These are phyloP conservation scores for Flueggea neowawraea DNA, from an alignment of 441 rosid genomes.

Conservation along the genomic window DNA sequence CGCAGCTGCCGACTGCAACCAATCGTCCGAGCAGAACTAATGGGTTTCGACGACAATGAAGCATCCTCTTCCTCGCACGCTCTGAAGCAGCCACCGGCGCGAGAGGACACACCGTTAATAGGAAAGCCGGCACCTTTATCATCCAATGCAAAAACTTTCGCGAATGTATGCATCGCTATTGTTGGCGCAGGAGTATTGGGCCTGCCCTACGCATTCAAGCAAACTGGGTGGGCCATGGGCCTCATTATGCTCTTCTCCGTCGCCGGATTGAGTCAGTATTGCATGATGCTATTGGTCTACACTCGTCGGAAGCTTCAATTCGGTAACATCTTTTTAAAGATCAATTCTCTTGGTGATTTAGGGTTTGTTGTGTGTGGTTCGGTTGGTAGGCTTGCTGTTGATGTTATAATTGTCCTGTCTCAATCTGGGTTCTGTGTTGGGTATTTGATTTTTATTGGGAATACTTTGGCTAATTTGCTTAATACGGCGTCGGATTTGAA, in stretches of 20 bases:
- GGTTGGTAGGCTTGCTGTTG: conserved; percentile 51
- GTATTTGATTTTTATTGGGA: conserved; percentile 42
- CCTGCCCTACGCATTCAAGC: conserved; percentile 79
- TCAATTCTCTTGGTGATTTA: conserved; percentile 71
- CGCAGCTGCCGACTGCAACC: too few species aligned
- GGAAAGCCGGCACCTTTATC: conserved; percentile 36
- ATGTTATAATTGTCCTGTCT: conserved; percentile 50
- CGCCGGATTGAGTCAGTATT: conserved; percentile 46
- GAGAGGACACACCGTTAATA: conserved; percentile 66
- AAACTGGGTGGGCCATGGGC: conserved; percentile 77
- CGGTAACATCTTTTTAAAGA: conserved; percentile 26
- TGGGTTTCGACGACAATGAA: conserved; percentile 33
- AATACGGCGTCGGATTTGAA: neutral
- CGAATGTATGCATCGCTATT: conserved; percentile 80
- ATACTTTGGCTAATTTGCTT: conserved; percentile 35
- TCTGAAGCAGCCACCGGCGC: conserved; percentile 18
- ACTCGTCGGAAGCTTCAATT: conserved; percentile 68
- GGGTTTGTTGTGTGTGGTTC: conserved; percentile 69
- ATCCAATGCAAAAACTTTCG: conserved; percentile 66
- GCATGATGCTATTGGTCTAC: conserved; percentile 73
- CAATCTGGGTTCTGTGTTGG: conserved; percentile 63
- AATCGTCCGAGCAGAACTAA: neutral
- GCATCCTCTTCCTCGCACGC: conserved; percentile 26
- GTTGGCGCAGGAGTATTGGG: conserved; percentile 88
- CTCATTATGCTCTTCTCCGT: conserved; percentile 57